These are phyloP conservation scores for Oleoguttula mirabilis DNA, from an alignment of 495 filamentous ascomycete species.

Conservation along the genomic window DNA sequence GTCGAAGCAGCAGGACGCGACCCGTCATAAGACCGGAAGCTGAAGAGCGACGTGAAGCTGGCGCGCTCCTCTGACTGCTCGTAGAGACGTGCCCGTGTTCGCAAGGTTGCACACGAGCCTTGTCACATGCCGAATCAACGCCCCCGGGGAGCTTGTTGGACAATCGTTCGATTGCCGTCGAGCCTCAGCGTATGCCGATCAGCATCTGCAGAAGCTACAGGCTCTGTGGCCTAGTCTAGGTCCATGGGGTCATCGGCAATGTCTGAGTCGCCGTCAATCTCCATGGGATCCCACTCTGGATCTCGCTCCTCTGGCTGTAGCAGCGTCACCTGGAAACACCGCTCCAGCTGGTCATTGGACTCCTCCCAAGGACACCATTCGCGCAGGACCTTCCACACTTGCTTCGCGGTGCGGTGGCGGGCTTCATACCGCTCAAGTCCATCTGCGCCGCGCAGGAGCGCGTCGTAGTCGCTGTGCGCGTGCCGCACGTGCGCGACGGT, in stretches of 20 bases:
- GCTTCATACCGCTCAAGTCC: conserved; percentile 48
- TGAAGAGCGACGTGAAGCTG: too few species aligned
- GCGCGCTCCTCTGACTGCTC: too few species aligned
- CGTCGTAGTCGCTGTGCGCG: conserved; percentile 71
- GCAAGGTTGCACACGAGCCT: too few species aligned
- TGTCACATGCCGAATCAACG: too few species aligned
- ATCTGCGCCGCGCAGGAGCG: conserved; percentile 49
- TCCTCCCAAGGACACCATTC: conserved; percentile 22
- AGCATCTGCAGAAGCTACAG: too few species aligned
- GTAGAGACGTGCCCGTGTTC: too few species aligned
- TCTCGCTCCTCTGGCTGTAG: conserved; percentile 18
- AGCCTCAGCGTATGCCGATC: too few species aligned
- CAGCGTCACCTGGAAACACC: conserved; percentile 15
- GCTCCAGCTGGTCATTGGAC: conserved; percentile 15
- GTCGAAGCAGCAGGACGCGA: too few species aligned
- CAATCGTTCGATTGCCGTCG: too few species aligned
- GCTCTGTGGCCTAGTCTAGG: conserved; percentile 16
- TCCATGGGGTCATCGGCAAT: conserved; percentile 18
- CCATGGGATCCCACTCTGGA: conserved; percentile 21
- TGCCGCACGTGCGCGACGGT: conserved; percentile 71
- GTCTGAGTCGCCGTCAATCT: conserved; percentile 11
- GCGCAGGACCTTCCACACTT: conserved; percentile 18
- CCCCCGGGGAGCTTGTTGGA: too few species aligned
- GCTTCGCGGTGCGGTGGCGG: conserved; percentile 27
- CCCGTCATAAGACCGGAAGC: too few species aligned